Percentiles rank a stretch among this genome's conserved stretches.
These are phyloP conservation scores for Penicillium pancosmium DNA, from an alignment of 495 filamentous ascomycete genomes.

Conservation along the genomic window DNA sequence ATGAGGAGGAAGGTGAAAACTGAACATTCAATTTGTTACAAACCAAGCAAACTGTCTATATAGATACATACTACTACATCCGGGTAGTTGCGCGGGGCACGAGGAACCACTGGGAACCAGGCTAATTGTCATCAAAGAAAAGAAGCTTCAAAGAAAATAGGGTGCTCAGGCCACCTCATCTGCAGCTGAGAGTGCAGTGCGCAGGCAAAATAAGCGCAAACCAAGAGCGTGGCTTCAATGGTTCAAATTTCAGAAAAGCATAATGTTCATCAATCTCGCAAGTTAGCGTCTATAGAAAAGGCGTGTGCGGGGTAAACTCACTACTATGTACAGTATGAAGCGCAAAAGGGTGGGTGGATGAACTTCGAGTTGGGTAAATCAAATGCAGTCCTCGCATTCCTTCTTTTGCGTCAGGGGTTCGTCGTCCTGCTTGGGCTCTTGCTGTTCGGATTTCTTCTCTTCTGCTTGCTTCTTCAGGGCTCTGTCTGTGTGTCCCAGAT, in stretches of 20 bases:
- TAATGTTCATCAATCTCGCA: not conserved
- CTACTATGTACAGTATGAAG: not conserved
- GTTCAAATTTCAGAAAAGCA: not conserved
- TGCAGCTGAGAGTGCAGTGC: not conserved
- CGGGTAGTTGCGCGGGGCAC: too few relatives aligned
- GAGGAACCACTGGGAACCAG: not conserved
- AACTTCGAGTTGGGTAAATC: not conserved
- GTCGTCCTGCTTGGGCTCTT: slow-evolving; percentile 11
- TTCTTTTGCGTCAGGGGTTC: slow-evolving; percentile 16
- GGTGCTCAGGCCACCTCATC: not conserved
- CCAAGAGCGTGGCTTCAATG: not conserved
- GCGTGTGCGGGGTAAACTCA: too few relatives aligned
- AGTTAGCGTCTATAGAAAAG: too few relatives aligned
- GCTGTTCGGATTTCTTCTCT: slow-evolving; percentile 10
- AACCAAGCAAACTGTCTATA: too few relatives aligned
- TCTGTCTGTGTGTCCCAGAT: slow-evolving; percentile 83
- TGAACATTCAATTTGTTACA: too few relatives aligned
- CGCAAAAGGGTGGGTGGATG: not conserved
- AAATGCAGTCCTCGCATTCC: slow-evolving; percentile 53
- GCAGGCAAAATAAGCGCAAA: not conserved
- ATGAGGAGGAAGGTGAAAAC: too few relatives aligned
- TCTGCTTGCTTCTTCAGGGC: slow-evolving; percentile 36
- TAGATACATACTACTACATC: too few relatives aligned
- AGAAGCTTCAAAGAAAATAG: not conserved
- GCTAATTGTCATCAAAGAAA: slow-evolving; percentile 5